Evolutionary conservation across 2,329 filamentous ascomycete species (phyloP).

Genomic region (Aspergillus floridensis): DNA sequence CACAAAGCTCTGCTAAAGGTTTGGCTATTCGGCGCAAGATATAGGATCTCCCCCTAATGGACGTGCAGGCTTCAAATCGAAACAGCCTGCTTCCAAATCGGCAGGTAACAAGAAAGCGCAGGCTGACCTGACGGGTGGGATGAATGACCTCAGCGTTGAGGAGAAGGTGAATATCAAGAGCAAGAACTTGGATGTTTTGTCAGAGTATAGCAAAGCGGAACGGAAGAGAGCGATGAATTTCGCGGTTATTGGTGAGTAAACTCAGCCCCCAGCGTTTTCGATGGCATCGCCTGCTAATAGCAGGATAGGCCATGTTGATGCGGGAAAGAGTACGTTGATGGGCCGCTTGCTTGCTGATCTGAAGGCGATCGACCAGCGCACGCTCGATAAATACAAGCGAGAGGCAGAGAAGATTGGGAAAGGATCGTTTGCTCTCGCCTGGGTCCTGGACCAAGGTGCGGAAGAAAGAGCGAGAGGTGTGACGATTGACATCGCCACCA

Average conservation of each 20-base stretch:
- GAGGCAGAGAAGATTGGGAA: conserved; percentile 92
- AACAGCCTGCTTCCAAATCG: conserved; percentile 41
- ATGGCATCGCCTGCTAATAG: conserved; percentile 23
- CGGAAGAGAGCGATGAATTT: conserved; percentile 83
- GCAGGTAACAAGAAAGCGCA: conserved; percentile 42
- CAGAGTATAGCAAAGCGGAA: conserved; percentile 72
- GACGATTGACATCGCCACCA: conserved; percentile 94
- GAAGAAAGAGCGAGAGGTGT: conserved; percentile 89
- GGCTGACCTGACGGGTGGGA: conserved; percentile 47
- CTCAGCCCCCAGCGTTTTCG: background rate
- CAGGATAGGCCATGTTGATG: conserved; percentile 80
- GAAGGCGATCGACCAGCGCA: conserved; percentile 81
- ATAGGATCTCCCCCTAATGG: conserved; percentile 38
- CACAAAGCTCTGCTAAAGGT: conserved; percentile 76
- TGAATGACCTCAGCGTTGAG: conserved; percentile 50
- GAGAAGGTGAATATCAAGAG: conserved; percentile 56
- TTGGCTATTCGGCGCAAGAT: conserved; percentile 51
- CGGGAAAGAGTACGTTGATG: conserved; percentile 97
- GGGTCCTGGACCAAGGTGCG: conserved; percentile 89
- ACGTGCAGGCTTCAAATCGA: conserved; percentile 45
- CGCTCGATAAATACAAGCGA: conserved; percentile 80
- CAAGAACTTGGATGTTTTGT: conserved; percentile 81
- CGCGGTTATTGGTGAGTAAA: conserved; percentile 76
- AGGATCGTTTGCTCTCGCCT: conserved; percentile 91
- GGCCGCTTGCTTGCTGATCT: conserved; percentile 87